These are phyloP conservation scores for Penicillium digitatum DNA, from an alignment of 2,329 filamentous ascomycete genomes.

Conservation along the genomic window DNA sequence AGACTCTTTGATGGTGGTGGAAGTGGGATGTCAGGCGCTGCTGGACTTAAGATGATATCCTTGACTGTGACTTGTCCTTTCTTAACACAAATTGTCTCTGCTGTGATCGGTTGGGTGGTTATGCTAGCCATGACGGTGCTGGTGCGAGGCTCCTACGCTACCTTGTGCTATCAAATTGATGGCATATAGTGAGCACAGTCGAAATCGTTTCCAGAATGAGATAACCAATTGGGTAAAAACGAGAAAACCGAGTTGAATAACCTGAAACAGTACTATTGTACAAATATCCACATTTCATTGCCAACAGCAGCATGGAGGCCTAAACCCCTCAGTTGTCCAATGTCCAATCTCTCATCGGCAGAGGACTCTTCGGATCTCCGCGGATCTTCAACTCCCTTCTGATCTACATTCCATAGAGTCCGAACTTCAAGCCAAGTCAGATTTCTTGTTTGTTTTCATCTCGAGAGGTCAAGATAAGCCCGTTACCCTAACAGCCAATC, in stretches of 20 bases:
- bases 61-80: constrained; percentile 24
- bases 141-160: not conserved
- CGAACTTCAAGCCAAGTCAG: not conserved
- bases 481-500: constrained; percentile 9
- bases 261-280: not conserved
- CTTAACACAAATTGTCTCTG: constrained; percentile 19
- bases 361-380: not conserved
- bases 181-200: not conserved
- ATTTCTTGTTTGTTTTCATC: constrained; percentile 2
- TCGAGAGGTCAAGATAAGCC: constrained; percentile 1
- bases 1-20: constrained; percentile 60
- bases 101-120: constrained; percentile 19
- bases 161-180: not conserved
- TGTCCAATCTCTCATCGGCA: not conserved
- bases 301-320: not conserved
- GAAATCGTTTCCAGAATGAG: not conserved
- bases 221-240: not conserved
- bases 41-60: constrained; percentile 20
- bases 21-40: constrained; percentile 54
- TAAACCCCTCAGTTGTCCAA: not conserved
- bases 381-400: not conserved
- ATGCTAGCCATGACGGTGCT: constrained; percentile 29
- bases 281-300: not conserved
- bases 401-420: not conserved
- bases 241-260: not conserved